Evolutionary conservation across 129 eudicot species (phyloP).

Genomic region (Glebionis coronaria): DNA sequence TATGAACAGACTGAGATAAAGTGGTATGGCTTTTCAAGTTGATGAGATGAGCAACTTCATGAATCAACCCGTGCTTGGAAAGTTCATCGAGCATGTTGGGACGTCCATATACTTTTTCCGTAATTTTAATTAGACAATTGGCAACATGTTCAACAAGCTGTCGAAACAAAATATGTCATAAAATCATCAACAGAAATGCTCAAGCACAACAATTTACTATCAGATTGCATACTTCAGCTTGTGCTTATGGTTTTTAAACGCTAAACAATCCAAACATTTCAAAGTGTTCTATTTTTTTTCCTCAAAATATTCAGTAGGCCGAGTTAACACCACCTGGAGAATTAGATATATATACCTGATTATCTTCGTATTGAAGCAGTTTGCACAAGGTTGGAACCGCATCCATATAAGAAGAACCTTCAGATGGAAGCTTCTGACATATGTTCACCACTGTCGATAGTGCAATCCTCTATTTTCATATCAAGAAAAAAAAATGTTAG

Average conservation of each 20-base stretch:
- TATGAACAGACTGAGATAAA: slow-evolving; percentile 55
- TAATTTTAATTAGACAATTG: slow-evolving; percentile 76
- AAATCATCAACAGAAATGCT: slow-evolving; percentile 7
- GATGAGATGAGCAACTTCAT: slow-evolving; percentile 71
- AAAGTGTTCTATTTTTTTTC: no score
- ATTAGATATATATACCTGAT: slow-evolving; percentile 50
- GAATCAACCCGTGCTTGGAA: slow-evolving; percentile 71
- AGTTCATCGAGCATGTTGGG: slow-evolving; percentile 73
- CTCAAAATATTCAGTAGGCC: neutral
- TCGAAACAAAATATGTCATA: slow-evolving; percentile 22
- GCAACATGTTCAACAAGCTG: slow-evolving; percentile 95
- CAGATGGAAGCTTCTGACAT: slow-evolving; percentile 75
- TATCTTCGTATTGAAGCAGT: slow-evolving; percentile 90
- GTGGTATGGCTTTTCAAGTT: slow-evolving; percentile 64
- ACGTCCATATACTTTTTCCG: slow-evolving; percentile 46
- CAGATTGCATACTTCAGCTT: no score
- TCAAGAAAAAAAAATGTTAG: slow-evolving; percentile 2
- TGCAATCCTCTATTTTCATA: slow-evolving; percentile 68
- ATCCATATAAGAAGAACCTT: slow-evolving; percentile 67
- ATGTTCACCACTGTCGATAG: slow-evolving; percentile 81
- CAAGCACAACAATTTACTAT: neutral
- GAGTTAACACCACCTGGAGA: neutral
- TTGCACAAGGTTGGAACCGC: slow-evolving; percentile 85
- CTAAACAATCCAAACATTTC: no score
- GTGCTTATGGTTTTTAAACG: no score